Percentiles rank a stretch among this genome's conserved stretches.
These are phyloP conservation scores for Coniophora puteana DNA, from an alignment of 1,284 basidiomycete genomes.

Conservation along the genomic window DNA sequence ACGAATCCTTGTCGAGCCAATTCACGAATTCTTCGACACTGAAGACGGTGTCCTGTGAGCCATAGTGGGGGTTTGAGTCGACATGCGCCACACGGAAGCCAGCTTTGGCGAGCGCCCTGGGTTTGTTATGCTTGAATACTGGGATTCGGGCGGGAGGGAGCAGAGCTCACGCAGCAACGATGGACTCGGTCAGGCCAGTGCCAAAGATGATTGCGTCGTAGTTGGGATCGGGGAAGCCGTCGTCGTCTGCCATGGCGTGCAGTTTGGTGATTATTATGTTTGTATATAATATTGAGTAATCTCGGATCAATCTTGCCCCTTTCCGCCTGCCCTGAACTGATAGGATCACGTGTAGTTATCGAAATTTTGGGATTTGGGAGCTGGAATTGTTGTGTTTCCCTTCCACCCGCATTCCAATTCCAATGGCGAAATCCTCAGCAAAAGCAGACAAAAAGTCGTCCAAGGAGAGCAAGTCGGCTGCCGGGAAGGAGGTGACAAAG, in stretches of 20 bases:
- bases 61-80: constrained; percentile 85
- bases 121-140: not conserved
- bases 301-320: not conserved
- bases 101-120: constrained; percentile 82
- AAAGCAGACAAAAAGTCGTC: constrained; percentile 33
- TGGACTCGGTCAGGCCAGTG: constrained; percentile 86
- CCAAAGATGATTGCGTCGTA: constrained; percentile 87
- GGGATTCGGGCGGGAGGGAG: constrained; percentile 7
- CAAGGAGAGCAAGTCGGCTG: constrained; percentile 2
- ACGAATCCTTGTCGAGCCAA: constrained; percentile 53
- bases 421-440: constrained; percentile 42
- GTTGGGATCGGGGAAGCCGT: too few species aligned
- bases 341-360: constrained; percentile 23
- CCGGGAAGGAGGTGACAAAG: too few species aligned
- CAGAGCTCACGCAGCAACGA: constrained; percentile 77
- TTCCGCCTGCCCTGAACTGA: constrained; percentile 23
- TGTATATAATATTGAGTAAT: not conserved
- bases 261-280: not conserved
- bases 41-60: constrained; percentile 78
- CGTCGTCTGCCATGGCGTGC: constrained; percentile 27
- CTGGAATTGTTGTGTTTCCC: too few species aligned
- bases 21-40: constrained; percentile 75
- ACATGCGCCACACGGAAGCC: constrained; percentile 87
- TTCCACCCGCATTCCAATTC: constrained; percentile 11
- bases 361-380: constrained; percentile 19